Conservation (phyloP, 2,329 filamentous ascomycete genomes). For the Sclerotinia minor region DNA sequence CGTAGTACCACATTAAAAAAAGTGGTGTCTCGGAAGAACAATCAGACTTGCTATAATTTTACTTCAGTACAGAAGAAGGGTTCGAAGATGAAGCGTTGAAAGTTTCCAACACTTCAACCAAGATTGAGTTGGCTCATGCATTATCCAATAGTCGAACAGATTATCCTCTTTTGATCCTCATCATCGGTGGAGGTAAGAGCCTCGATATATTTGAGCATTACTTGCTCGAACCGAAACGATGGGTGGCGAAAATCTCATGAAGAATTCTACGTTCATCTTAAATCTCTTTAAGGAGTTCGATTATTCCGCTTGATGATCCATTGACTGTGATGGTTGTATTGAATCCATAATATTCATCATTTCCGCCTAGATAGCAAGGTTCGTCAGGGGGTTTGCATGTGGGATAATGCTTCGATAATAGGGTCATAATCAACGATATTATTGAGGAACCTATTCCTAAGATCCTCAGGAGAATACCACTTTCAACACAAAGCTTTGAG, state of each 20-base stretch:
- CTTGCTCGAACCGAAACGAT: not conserved
- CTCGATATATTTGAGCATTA: constrained; percentile 4
- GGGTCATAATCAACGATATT: not conserved
- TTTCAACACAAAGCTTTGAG: not conserved
- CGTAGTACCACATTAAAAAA: not conserved
- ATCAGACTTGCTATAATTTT: not conserved
- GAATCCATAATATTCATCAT: not conserved
- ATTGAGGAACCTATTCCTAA: not conserved
- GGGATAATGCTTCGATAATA: not conserved
- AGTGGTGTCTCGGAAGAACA: not conserved
- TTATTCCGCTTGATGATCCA: not conserved
- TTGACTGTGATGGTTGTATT: not conserved
- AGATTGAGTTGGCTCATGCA: not conserved
- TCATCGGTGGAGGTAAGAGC: not conserved
- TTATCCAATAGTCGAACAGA: not conserved
- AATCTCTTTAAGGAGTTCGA: not conserved
- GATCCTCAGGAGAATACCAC: not conserved
- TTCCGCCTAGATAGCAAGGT: not conserved
- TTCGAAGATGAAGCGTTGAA: not conserved
- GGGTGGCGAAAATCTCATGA: not conserved
- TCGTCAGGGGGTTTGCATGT: not conserved
- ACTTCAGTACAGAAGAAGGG: not conserved
- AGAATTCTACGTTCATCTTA: constrained; percentile 1
- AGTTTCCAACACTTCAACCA: not conserved
- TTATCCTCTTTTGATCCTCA: not conserved